These are phyloP conservation scores for Melampsora medusae DNA, from an alignment of 1,284 basidiomycete genomes.

Conservation along the genomic window DNA sequence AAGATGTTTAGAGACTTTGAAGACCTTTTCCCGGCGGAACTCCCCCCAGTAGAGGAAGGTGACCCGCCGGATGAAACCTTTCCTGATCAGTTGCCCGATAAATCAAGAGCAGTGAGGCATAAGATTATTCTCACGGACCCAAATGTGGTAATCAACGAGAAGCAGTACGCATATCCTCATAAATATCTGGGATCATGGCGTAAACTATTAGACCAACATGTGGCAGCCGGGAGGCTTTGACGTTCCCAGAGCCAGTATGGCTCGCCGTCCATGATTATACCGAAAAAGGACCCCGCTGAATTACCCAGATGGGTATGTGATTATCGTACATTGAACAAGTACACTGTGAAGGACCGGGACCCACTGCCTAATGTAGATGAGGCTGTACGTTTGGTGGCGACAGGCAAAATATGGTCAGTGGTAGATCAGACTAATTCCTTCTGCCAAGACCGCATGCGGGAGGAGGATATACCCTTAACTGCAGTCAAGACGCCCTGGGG, in stretches of 20 bases:
- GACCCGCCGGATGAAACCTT: background rate
- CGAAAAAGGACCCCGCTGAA: constrained; percentile 45
- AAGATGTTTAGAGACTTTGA: no score
- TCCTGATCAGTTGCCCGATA: background rate
- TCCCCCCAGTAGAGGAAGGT: constrained; percentile 5
- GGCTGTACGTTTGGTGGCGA: background rate
- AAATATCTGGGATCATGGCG: constrained; percentile 40
- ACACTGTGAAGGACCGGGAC: constrained; percentile 26
- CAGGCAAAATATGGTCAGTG: constrained; percentile 52
- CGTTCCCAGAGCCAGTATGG: constrained; percentile 30
- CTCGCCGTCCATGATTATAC: background rate
- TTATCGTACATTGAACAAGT: constrained; percentile 42
- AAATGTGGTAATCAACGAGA: constrained; percentile 31
- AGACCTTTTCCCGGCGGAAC: constrained; percentile 11
- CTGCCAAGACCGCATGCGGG: constrained; percentile 57
- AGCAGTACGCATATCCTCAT: constrained; percentile 10
- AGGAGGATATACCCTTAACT: constrained; percentile 55
- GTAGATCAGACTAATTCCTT: constrained; percentile 59
- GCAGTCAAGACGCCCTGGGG: constrained; percentile 57
- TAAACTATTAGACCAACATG: constrained; percentile 36
- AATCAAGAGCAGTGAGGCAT: background rate
- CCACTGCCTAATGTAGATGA: constrained; percentile 20
- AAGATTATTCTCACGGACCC: constrained; percentile 9
- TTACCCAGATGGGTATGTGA: constrained; percentile 46
- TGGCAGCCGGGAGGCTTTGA: constrained; percentile 30